Evolutionary conservation across 345 rosid species (phyloP).

Genomic region (Brassica juncea): DNA sequence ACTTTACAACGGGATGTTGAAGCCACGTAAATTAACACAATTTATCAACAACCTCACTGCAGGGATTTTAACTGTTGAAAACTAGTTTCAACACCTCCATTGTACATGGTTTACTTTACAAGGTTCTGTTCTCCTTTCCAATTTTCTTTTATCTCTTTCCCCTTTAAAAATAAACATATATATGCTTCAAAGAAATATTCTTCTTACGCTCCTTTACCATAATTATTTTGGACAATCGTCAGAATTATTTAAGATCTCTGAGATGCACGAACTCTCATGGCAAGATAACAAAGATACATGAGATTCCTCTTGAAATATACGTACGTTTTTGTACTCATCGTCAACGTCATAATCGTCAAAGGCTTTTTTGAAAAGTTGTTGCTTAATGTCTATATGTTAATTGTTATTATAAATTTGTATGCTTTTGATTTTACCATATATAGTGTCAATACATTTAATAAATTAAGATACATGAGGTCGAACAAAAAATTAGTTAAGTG

Average conservation of each 20-base stretch:
- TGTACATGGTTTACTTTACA: constrained; percentile 20
- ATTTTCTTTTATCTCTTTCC: constrained; percentile 11
- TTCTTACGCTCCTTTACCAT: constrained; percentile 11
- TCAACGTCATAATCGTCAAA: constrained; percentile 40
- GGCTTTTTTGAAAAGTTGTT: constrained; percentile 26
- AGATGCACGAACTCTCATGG: constrained; percentile 44
- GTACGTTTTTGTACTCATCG: constrained; percentile 42
- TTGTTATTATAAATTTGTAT: neutral
- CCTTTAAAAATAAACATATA: neutral
- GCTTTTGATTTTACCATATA: neutral
- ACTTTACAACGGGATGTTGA: no score
- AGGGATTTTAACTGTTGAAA: no score
- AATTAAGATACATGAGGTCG: neutral
- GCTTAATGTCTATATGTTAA: constrained; percentile 10
- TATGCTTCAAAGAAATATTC: constrained; percentile 1
- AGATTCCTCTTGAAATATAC: constrained; percentile 41
- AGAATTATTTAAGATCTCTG: constrained; percentile 31
- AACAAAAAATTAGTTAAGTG: neutral
- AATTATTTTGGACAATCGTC: constrained; percentile 33
- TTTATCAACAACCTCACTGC: no score
- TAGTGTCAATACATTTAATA: neutral
- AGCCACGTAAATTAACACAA: no score
- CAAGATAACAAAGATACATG: constrained; percentile 38
- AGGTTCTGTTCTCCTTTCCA: constrained; percentile 38
- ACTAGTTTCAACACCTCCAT: no score